Evolutionary conservation across 805 yeast genomes (phyloP), one percentile per base, ranked within the genome.

Genomic region (Yarrowia alimentaria): DNA sequence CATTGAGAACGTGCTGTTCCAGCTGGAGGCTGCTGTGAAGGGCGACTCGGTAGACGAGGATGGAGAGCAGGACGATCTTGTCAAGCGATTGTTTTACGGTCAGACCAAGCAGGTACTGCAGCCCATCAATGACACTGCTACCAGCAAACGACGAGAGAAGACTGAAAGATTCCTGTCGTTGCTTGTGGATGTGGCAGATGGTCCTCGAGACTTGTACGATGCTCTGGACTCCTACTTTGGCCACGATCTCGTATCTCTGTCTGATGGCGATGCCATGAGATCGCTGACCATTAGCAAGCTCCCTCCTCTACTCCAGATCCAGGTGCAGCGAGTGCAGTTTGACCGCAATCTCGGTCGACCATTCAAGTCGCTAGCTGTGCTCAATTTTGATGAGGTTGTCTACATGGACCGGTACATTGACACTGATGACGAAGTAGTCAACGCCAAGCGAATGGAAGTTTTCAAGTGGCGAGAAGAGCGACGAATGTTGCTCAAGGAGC

Each of bases 301-400:
- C 16, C 99, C 99, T 0, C 80, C 81, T 5, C 77, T 93, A 45
- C 66, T 93, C 42, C 99, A 93, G 64, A 78, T 93, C 42, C 99
- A 93, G 63, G 85, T 93, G 6, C 98, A 90, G 67, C 75, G 99
- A 62, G 98, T 93, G 1, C 86, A 87, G 63, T 93, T 83, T 64
- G 96, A 93, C 62, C 74, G 89, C 35, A 82, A 73, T 51, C 68
- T 76, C 11, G 74, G 81, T 45, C 76, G 82, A 66, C 87, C 95
- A 0, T 86, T 86, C 61, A 93, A 93, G 63, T 82, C 89, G 2
- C 75, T 78, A 33, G 89, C 84, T 53, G 94, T 89, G 7, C 73
- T 93, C 40, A 90, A 90, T 3, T 88, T 89, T 62, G 78, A 80
- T 21, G 85, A 87, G 49, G 78, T 72, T 9, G 66, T 93, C 7